A percentile compares a stretch with the other conserved stretches of the same genome.
phyloP scores from a whole-genome alignment of 306 rosid species.

The Prunus mume region DNA sequence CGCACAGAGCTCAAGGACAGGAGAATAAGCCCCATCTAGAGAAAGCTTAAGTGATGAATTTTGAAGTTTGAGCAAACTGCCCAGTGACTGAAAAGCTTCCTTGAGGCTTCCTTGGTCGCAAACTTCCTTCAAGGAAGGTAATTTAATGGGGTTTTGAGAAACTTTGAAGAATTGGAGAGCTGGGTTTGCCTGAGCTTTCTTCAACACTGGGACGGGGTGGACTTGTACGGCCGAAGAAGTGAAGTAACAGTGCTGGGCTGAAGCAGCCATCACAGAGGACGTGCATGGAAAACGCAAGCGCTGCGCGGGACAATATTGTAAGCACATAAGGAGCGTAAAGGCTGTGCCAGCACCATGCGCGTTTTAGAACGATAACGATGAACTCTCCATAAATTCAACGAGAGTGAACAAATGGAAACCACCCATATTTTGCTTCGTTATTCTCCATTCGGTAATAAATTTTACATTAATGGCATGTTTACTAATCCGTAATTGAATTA shows the following conservation, averaged over 20 bases:
- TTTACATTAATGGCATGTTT: no score
- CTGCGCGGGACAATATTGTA: not conserved
- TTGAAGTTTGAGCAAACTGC: conserved; percentile 16
- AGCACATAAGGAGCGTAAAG: not conserved
- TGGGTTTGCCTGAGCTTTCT: conserved; percentile 1
- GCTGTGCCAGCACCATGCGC: not conserved
- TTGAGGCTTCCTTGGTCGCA: conserved; percentile 29
- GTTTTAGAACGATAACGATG: not conserved
- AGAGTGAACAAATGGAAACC: no score
- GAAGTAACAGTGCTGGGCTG: conserved; percentile 22
- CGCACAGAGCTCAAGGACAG: conserved; percentile 60
- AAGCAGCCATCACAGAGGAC: conserved; percentile 30
- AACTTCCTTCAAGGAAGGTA: conserved; percentile 22
- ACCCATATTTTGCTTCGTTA: no score
- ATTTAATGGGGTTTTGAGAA: conserved; percentile 25
- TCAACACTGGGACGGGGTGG: conserved; percentile 15
- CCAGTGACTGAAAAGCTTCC: conserved; percentile 42
- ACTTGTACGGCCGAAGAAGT: conserved; percentile 5
- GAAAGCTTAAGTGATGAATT: conserved; percentile 12
- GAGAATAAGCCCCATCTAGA: conserved; percentile 46
- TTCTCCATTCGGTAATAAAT: no score
- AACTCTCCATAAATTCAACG: no score
- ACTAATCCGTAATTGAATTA: no score
- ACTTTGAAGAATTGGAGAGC: conserved; percentile 7
- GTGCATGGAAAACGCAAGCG: conserved; percentile 25